Evolutionary conservation across 1,284 basidiomycete genomes (phyloP).

Genomic region (Marasmius sp.): DNA sequence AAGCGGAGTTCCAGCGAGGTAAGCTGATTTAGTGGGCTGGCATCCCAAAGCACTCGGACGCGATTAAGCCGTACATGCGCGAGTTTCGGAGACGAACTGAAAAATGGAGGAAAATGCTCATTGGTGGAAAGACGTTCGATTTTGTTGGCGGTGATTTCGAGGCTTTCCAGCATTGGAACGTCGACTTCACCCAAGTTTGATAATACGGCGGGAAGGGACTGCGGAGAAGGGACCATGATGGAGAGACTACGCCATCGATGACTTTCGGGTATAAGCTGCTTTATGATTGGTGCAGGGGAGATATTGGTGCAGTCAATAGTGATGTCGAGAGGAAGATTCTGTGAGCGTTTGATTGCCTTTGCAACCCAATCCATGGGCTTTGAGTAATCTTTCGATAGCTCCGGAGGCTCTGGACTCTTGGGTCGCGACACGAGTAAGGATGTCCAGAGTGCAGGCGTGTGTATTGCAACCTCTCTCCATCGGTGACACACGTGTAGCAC

Average conservation of each 20-base stretch:
- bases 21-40: conserved; percentile 10
- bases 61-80: conserved; percentile 15
- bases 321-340: conserved; percentile 14
- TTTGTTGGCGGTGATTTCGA: conserved; percentile 15
- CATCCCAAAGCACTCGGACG: conserved; percentile 10
- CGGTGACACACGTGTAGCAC: conserved; percentile 13
- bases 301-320: conserved; percentile 12
- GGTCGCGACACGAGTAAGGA: conserved; percentile 12
- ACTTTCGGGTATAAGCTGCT: conserved; percentile 11
- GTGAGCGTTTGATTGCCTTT: conserved; percentile 11
- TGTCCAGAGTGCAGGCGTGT: conserved; percentile 16
- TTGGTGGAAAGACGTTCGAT: conserved; percentile 9
- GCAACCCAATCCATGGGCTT: conserved; percentile 12
- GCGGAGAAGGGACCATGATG: conserved; percentile 10
- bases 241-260: conserved; percentile 13
- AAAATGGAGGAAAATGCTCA: conserved; percentile 2
- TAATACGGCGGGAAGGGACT: conserved; percentile 9
- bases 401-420: conserved; percentile 6
- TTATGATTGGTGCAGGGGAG: conserved; percentile 8
- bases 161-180: conserved; percentile 11
- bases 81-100: conserved; percentile 10
- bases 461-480: conserved; percentile 14
- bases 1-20: conserved; percentile 14
- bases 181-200: conserved; percentile 9
- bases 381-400: conserved; percentile 9